Conservation (phyloP, 73 alveolate genomes). For the Urostyla sp. region DNA sequence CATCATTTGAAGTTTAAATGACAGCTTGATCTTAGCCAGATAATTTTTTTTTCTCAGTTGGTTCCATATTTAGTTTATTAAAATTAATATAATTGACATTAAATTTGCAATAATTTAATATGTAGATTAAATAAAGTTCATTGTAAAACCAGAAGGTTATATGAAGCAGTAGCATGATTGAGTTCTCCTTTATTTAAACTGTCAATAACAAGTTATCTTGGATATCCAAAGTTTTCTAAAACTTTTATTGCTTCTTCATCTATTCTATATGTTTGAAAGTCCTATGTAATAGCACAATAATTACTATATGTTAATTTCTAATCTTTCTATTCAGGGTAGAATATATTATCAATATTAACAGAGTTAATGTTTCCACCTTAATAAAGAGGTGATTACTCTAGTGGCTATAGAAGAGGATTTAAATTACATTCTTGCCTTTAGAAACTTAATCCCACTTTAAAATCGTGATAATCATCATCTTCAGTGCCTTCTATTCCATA, state of each 20-base stretch:
- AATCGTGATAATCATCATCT: conserved; percentile 58
- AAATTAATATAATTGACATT: not conserved
- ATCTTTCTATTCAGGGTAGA: conserved; percentile 13
- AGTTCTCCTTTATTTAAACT: conserved; percentile 53
- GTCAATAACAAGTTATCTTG: conserved; percentile 33
- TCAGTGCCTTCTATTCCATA: conserved; percentile 56
- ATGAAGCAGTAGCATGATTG: conserved; percentile 70
- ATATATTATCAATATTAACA: conserved; percentile 38
- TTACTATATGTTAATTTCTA: conserved; percentile 34
- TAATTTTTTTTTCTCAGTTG: conserved; percentile 1
- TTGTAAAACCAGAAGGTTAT: conserved; percentile 45
- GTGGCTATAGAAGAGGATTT: conserved; percentile 25
- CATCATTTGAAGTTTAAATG: conserved; percentile 63
- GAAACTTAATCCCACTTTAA: conserved; percentile 45
- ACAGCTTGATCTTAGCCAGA: conserved; percentile 59
- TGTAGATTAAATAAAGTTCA: not conserved
- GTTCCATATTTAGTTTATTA: not conserved
- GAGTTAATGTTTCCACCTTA: conserved; percentile 27
- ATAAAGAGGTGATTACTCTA: conserved; percentile 27
- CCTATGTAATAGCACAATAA: conserved; percentile 42
- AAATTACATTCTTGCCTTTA: conserved; percentile 49
- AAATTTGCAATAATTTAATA: not conserved
- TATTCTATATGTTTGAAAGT: conserved; percentile 47
- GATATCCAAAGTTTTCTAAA: conserved; percentile 59
- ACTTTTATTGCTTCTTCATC: conserved; percentile 56